Percentiles rank a stretch among this genome's conserved stretches.
phyloP scores from a whole-genome alignment of 2,329 filamentous ascomycete genomes.

The Phaeosphaeriaceae sp. region DNA sequence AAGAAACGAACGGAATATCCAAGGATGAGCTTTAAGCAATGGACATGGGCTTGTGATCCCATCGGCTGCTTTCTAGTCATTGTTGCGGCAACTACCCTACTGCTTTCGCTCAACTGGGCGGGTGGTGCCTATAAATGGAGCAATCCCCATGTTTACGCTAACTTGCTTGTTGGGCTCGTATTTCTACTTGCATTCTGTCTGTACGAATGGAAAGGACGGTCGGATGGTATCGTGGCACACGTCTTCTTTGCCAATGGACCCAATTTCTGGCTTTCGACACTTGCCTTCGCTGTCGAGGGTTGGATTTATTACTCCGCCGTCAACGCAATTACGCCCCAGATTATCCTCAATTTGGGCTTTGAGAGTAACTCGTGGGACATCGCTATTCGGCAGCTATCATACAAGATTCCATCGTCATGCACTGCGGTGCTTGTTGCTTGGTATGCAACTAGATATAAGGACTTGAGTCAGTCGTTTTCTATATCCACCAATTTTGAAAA shows the following conservation, averaged over 20 bases:
- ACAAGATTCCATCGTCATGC: conserved; percentile 31
- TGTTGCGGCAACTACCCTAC: conserved; percentile 32
- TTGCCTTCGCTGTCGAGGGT: conserved; percentile 63
- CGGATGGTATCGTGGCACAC: conserved; percentile 62
- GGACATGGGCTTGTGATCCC: conserved; percentile 39
- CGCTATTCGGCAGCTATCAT: conserved; percentile 36
- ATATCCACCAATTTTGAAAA: not conserved
- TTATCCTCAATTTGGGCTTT: conserved; percentile 41
- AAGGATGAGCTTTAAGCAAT: conserved; percentile 32
- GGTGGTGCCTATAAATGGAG: conserved; percentile 35
- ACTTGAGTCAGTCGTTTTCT: conserved; percentile 27
- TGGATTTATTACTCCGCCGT: conserved; percentile 60
- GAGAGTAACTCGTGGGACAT: conserved; percentile 40
- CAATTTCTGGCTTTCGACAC: conserved; percentile 62
- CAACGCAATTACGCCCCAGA: conserved; percentile 39
- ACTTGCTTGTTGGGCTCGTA: conserved; percentile 28
- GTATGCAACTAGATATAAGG: conserved; percentile 37
- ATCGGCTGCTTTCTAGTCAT: conserved; percentile 37
- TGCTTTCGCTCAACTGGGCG: conserved; percentile 40
- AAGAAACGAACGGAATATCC: conserved; percentile 37
- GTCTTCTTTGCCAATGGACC: conserved; percentile 61
- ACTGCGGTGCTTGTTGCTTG: conserved; percentile 31
- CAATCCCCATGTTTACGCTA: conserved; percentile 32
- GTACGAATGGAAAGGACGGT: conserved; percentile 60
- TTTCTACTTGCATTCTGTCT: conserved; percentile 35